phyloP scores from a whole-genome alignment of 345 rosid species.

The Citrus medica region DNA sequence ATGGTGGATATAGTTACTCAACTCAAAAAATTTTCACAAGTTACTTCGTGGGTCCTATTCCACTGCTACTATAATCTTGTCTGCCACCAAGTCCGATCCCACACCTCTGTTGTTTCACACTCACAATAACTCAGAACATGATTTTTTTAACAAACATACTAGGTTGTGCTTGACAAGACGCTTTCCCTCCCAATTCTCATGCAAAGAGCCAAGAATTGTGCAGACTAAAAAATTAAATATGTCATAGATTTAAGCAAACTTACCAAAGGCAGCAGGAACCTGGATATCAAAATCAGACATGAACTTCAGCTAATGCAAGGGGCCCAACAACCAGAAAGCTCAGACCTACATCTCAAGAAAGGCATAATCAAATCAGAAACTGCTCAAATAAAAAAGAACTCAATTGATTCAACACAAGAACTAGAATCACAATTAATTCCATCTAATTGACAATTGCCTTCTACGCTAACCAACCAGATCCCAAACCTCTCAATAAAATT shows the following conservation, averaged over 20 bases:
- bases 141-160: background rate
- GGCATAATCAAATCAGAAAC: background rate
- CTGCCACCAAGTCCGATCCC: background rate
- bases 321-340: conserved; percentile 37
- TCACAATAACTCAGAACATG: background rate
- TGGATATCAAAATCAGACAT: conserved; percentile 80
- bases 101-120: background rate
- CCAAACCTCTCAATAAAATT: background rate
- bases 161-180: background rate
- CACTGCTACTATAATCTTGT: background rate
- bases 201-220: background rate
- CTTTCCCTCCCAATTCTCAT: background rate
- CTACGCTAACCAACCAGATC: background rate
- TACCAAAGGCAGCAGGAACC: conserved; percentile 70
- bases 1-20: background rate
- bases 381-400: background rate
- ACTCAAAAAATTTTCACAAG: background rate
- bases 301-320: conserved; percentile 44
- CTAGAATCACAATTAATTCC: background rate
- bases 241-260: background rate
- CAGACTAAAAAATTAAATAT: background rate
- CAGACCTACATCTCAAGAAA: conserved; percentile 31
- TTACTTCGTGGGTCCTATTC: background rate
- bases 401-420: background rate
- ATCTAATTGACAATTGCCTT: background rate